Conservation (phyloP, 2,329 filamentous ascomycete genomes). For the Trichoderma sp. region DNA sequence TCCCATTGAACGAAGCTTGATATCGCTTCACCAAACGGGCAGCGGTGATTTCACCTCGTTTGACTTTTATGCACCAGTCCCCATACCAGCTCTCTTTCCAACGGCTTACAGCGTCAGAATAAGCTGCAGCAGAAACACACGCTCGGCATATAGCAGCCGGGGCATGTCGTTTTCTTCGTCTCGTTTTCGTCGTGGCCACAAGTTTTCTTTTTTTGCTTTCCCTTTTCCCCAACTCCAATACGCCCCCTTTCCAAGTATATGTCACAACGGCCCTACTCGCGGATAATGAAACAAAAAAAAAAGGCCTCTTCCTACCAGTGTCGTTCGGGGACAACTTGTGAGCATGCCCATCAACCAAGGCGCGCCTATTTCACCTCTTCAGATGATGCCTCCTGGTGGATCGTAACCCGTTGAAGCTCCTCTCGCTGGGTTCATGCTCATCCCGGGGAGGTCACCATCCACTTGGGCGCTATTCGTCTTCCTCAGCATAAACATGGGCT, state of each 20-base stretch:
- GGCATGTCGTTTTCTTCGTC: neutral
- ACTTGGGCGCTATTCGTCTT: conserved; percentile 56
- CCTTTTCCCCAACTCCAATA: conserved; percentile 5
- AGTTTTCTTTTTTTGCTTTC: neutral
- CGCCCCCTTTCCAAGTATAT: neutral
- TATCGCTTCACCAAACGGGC: neutral
- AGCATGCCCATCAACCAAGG: neutral
- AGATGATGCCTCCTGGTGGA: conserved; percentile 60
- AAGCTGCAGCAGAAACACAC: neutral
- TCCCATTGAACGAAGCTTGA: neutral
- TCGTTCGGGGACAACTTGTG: neutral
- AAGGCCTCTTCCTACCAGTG: neutral
- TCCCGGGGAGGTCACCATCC: conserved; percentile 54
- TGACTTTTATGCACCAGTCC: neutral
- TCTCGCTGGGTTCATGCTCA: conserved; percentile 46
- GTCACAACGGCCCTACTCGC: neutral
- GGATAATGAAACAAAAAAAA: neutral
- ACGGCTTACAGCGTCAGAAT: neutral
- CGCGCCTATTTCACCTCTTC: conserved; percentile 19
- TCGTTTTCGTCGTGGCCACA: neutral
- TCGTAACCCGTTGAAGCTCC: conserved; percentile 50
- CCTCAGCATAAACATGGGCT: conserved; percentile 98
- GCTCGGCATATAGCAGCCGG: neutral
- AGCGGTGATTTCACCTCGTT: neutral
- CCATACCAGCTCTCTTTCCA: neutral